Percentiles rank a stretch among this genome's conserved stretches.
phyloP scores from a whole-genome alignment of 192 early-diverging fungal genomes.

The Jimgerdemannia lactiflua region DNA sequence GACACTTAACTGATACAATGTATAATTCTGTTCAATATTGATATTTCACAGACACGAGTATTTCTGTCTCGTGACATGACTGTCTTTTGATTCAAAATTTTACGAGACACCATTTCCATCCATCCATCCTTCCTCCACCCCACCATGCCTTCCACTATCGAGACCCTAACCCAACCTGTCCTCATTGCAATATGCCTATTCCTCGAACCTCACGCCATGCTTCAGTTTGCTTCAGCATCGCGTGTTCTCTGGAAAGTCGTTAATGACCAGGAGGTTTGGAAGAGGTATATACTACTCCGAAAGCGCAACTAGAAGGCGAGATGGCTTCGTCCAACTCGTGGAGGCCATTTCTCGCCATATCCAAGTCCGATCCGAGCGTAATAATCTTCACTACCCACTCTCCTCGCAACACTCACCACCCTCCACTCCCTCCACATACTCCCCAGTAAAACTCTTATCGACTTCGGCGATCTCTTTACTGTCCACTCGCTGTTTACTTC shows the following conservation, averaged over 20 bases:
- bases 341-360: not conserved
- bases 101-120: no score
- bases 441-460: slow-evolving; percentile 43
- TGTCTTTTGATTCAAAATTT: no score
- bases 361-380: not conserved
- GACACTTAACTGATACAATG: no score
- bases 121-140: not conserved
- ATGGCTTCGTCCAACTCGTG: no score
- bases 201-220: not conserved
- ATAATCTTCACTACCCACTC: not conserved
- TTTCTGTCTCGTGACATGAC: no score
- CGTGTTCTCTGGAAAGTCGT: not conserved
- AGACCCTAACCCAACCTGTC: not conserved
- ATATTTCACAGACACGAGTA: no score
- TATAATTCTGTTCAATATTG: no score
- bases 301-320: not conserved
- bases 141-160: not conserved
- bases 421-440: not conserved
- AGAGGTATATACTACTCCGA: not conserved
- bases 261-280: not conserved
- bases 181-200: not conserved
- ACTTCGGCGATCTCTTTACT: slow-evolving; percentile 52
- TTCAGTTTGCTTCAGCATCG: not conserved
- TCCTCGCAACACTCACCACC: not conserved
- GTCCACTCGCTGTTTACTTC: slow-evolving; percentile 43